Percentiles rank a stretch among this genome's conserved stretches.
Conservation (phyloP, 495 filamentous ascomycete species). For the Tuber melanosporum region DNA sequence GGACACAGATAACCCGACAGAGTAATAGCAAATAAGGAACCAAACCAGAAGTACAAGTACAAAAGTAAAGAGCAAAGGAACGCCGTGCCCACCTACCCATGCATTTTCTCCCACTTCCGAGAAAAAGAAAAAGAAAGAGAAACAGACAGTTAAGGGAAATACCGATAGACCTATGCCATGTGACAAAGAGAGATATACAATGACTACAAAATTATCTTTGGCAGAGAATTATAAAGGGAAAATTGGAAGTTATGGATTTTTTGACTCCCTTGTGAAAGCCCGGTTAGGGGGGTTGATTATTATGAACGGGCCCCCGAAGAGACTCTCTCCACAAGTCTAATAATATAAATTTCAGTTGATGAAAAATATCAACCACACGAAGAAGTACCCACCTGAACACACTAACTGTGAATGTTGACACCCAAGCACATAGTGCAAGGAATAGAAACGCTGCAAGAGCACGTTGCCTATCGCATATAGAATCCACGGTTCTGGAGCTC, state of each 20-base stretch:
- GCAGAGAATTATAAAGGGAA: constrained; percentile 7
- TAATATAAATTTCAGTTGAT: constrained; percentile 18
- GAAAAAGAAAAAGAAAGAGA: constrained; percentile 5
- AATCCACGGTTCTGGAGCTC: constrained; percentile 42
- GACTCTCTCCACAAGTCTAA: constrained; percentile 65
- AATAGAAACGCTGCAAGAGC: constrained; percentile 74
- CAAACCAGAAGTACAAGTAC: constrained; percentile 6
- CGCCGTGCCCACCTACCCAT: constrained; percentile 26
- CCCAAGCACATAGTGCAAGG: constrained; percentile 79
- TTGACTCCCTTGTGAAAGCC: not conserved
- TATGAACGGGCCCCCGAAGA: constrained; percentile 34
- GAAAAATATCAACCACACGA: constrained; percentile 3
- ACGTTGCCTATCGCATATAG: constrained; percentile 64
- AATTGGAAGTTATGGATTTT: constrained; percentile 8
- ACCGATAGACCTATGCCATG: constrained; percentile 8
- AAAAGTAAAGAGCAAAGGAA: constrained; percentile 25
- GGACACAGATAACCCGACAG: constrained; percentile 12
- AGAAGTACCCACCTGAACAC: constrained; percentile 61
- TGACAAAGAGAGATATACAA: constrained; percentile 20
- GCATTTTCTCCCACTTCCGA: constrained; percentile 21
- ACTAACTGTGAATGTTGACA: constrained; percentile 80
- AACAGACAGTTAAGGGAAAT: constrained; percentile 6
- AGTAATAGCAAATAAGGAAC: constrained; percentile 14
- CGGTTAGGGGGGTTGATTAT: constrained; percentile 8
- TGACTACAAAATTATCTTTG: constrained; percentile 17